Evolutionary conservation across 208 protist species (phyloP).

Genomic region (Vickermania ingenoplastis): DNA sequence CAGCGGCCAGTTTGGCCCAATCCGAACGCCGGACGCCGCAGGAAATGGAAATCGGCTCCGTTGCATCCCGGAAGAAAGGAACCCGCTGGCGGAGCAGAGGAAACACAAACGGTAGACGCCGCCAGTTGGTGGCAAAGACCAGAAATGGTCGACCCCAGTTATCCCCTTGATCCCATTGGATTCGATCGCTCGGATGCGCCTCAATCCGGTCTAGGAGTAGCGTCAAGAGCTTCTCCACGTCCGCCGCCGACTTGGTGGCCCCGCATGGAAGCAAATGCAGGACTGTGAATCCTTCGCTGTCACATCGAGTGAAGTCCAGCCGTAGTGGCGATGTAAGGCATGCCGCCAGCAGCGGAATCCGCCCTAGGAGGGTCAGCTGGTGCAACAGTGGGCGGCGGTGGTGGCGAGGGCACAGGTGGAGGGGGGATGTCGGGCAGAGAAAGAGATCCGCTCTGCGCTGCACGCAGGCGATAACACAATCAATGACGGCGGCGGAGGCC

Average conservation of each 20-base stretch:
- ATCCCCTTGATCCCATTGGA: neutral
- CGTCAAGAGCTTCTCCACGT: neutral
- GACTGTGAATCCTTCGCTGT: neutral
- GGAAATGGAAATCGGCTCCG: too few relatives aligned
- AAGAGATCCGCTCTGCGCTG: too few relatives aligned
- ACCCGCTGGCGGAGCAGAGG: neutral
- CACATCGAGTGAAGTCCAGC: neutral
- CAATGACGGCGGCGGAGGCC: too few relatives aligned
- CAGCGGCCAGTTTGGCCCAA: too few relatives aligned
- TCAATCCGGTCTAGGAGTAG: neutral
- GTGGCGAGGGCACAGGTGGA: too few relatives aligned
- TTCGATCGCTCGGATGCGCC: neutral
- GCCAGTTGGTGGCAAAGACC: neutral
- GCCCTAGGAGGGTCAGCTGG: too few relatives aligned
- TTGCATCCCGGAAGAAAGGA: too few relatives aligned
- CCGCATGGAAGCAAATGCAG: neutral
- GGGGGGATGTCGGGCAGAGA: too few relatives aligned
- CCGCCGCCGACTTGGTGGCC: neutral
- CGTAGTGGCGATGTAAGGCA: neutral
- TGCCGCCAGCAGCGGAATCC: neutral
- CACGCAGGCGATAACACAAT: too few relatives aligned
- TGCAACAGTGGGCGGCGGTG: too few relatives aligned
- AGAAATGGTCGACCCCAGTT: neutral
- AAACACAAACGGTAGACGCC: neutral
- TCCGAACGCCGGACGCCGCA: too few relatives aligned